These are phyloP conservation scores for Shiraia sp. DNA, from an alignment of 2,329 filamentous ascomycete species.

Conservation along the genomic window DNA sequence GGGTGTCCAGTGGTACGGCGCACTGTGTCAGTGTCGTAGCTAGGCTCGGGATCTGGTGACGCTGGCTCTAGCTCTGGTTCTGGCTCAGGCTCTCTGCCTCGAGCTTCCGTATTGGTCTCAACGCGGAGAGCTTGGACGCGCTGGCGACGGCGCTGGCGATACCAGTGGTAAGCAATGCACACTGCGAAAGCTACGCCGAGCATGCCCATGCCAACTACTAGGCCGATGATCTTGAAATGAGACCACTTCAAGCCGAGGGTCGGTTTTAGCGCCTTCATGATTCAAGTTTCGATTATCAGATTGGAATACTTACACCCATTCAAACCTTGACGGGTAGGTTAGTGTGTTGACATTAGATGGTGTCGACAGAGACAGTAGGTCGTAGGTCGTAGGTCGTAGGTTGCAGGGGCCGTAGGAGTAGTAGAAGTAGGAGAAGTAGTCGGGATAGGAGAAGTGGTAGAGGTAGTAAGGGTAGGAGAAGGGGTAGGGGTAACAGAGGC, in stretches of 20 bases:
- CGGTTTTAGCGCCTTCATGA: too few species aligned
- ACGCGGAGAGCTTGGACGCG: background rate
- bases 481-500: too few species aligned
- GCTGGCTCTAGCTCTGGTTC: background rate
- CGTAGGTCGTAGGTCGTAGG: too few species aligned
- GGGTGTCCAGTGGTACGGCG: constrained; percentile 1
- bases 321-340: too few species aligned
- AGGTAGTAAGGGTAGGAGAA: too few species aligned
- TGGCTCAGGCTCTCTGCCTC: background rate
- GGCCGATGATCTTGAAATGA: background rate
- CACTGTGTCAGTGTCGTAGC: background rate
- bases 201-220: constrained; percentile 1
- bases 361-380: too few species aligned
- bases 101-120: background rate
- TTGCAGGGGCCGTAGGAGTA: too few species aligned
- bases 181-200: background rate
- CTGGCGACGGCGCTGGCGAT: background rate
- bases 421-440: too few species aligned
- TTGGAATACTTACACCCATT: background rate
- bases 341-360: too few species aligned
- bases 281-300: too few species aligned
- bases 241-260: background rate
- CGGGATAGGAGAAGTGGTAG: too few species aligned
- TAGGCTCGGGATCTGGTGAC: background rate
- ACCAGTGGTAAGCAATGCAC: background rate